Conservation (phyloP, 2,329 filamentous ascomycete species). For the Sclerotinia spermophila region DNA sequence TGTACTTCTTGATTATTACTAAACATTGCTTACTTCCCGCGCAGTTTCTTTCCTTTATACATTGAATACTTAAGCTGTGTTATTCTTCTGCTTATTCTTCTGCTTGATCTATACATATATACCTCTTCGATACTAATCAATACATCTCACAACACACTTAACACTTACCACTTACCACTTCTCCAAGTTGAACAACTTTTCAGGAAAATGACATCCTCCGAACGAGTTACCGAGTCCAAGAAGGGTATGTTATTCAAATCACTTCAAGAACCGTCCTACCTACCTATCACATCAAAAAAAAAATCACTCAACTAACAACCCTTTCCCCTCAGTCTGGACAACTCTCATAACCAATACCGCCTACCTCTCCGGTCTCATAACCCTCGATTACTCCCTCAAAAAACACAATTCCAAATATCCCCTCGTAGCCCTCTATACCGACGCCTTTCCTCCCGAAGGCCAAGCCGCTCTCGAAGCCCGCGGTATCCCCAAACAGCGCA, state of each 20-base stretch:
- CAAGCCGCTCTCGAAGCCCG: conserved; percentile 66
- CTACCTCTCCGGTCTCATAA: conserved; percentile 79
- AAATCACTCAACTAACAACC: conserved; percentile 15
- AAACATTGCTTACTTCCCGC: background rate
- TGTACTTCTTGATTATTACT: background rate
- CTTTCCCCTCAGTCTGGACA: conserved; percentile 68
- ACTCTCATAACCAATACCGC: conserved; percentile 79
- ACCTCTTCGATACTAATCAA: background rate
- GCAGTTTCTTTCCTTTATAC: background rate
- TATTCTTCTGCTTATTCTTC: background rate
- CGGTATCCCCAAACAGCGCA: conserved; percentile 64
- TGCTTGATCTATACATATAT: background rate
- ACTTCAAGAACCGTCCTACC: background rate
- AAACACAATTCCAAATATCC: conserved; percentile 65
- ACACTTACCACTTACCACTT: background rate
- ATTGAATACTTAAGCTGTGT: background rate
- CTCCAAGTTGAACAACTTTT: background rate
- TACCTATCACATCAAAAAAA: background rate
- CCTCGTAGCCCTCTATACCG: conserved; percentile 78
- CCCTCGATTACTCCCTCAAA: conserved; percentile 73
- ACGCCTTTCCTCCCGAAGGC: conserved; percentile 66
- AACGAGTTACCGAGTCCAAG: conserved; percentile 33
- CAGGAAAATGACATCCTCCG: conserved; percentile 17
- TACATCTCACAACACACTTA: background rate
- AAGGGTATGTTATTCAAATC: conserved; percentile 26